Percentiles rank a stretch among this genome's conserved stretches.
Conservation (phyloP, 2,329 filamentous ascomycete genomes). For the Diaporthe vexans region DNA sequence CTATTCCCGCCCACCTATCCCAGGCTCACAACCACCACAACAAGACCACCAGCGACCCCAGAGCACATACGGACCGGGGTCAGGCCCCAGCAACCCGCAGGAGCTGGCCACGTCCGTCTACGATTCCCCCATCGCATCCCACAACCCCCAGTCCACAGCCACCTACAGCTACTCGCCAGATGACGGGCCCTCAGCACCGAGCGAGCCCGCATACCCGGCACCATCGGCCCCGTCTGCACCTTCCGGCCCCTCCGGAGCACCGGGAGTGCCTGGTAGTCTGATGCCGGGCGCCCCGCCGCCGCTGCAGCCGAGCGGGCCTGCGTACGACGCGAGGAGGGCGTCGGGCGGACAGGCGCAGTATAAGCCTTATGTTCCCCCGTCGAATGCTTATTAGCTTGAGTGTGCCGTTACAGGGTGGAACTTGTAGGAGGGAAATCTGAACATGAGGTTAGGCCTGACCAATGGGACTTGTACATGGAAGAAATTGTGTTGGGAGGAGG, state of each 20-base stretch:
- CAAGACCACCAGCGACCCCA: slow-evolving; percentile 66
- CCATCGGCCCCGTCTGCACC: slow-evolving; percentile 44
- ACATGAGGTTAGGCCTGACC: not conserved
- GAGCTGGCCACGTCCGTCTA: slow-evolving; percentile 84
- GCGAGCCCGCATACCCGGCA: slow-evolving; percentile 53
- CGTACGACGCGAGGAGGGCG: slow-evolving; percentile 64
- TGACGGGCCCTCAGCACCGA: slow-evolving; percentile 53
- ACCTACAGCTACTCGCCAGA: slow-evolving; percentile 65
- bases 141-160: slow-evolving; percentile 60
- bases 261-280: slow-evolving; percentile 48
- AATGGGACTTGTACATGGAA: not conserved
- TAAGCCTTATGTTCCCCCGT: slow-evolving; percentile 70
- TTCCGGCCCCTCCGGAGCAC: not conserved
- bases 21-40: slow-evolving; percentile 45
- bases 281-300: slow-evolving; percentile 56
- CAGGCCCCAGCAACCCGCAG: slow-evolving; percentile 68
- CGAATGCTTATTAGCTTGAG: slow-evolving; percentile 37
- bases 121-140: slow-evolving; percentile 76
- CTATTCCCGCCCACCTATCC: slow-evolving; percentile 39
- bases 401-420: not conserved
- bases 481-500: not conserved
- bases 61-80: slow-evolving; percentile 70
- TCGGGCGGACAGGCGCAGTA: slow-evolving; percentile 64
- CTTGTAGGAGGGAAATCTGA: not conserved
- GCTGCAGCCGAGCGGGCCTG: slow-evolving; percentile 59